Evolutionary conservation across 768 basidiomycete species (phyloP), one percentile per base, ranked within the genome.

Genomic region (Sporobolomyces roseus): DNA sequence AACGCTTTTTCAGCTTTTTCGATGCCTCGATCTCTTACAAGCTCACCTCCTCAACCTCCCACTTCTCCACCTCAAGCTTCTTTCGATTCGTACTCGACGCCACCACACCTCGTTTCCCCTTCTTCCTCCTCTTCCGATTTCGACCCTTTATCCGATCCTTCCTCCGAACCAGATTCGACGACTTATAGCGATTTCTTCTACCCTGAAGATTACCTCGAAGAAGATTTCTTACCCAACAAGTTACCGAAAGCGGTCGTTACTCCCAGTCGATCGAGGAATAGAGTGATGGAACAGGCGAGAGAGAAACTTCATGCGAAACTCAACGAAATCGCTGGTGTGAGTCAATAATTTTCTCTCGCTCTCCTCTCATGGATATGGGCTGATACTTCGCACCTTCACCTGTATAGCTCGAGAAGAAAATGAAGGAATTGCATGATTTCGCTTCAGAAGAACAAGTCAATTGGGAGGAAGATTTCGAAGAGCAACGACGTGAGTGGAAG

Each of bases 241-340:
- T 53, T 72, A 19, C 63, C 70, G 35, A 67, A 53, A 38, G 48
- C 60, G 25, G 29, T 72, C 30, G 53, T 72, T 8, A 32, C 23
- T 3, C 2, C 32, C 16, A 56, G 49, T 21, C 25, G 23, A 16
- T 30, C 33, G 8, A 33, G 62, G 5, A 62, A 63, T 5, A 41
- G 16, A 19, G 59, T 55, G 48, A 67, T 72, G 66, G 66, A 64
- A 21, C 19, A 14, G n/a, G 23, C 48, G 23, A 82, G 66, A 17
- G 17, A 16, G 30, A 27, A 4, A 25, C 21, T 72, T 12, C 66
- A 67, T 30, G 25, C 14, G n/a, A 45, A 36, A 33, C 50, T 72
- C 9, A 72, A 72, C 54, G 21, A 46, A 23, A 36, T 72, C 23
- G 62, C 66, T 12, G 70, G 70, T 12, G 66, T 72, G 17, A 25